Conservation (phyloP, 2,329 filamentous ascomycete genomes). For the Aureobasidium sp. region DNA sequence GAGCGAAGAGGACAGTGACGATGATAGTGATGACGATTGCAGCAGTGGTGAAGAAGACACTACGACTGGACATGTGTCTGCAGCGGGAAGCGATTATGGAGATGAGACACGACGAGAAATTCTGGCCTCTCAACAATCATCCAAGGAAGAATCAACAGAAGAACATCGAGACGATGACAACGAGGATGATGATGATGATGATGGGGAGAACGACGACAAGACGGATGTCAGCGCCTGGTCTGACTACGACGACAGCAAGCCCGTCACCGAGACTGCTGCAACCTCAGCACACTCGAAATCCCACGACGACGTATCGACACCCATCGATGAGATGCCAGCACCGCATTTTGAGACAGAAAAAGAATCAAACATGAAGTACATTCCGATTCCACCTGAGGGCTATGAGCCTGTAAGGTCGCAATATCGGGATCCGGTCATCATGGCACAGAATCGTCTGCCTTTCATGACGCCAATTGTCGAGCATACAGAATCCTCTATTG, state of each 20-base stretch:
- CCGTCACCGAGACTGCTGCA: conserved; percentile 27
- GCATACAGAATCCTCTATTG: conserved; percentile 82
- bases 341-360: conserved; percentile 38
- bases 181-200: conserved; percentile 29
- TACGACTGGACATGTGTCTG: conserved; percentile 61
- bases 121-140: conserved; percentile 29
- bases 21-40: conserved; percentile 67
- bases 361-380: conserved; percentile 56
- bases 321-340: conserved; percentile 40
- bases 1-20: conserved; percentile 58
- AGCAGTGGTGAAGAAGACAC: conserved; percentile 83
- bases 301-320: conserved; percentile 20
- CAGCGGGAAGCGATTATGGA: conserved; percentile 56
- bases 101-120: conserved; percentile 54
- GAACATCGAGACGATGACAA: conserved; percentile 41
- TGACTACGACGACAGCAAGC: conserved; percentile 67
- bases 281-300: conserved; percentile 31
- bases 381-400: conserved; percentile 77
- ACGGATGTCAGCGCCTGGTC: conserved; percentile 71
- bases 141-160: conserved; percentile 24
- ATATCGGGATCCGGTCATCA: conserved; percentile 70
- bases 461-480: conserved; percentile 99
- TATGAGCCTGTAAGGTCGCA: conserved; percentile 67
- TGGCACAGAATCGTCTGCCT: conserved; percentile 83
- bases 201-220: conserved; percentile 32